Percentiles rank a stretch among this genome's conserved stretches.
phyloP scores from a whole-genome alignment of 371 early-diverging fungal species.

The Mortierella sp. region DNA sequence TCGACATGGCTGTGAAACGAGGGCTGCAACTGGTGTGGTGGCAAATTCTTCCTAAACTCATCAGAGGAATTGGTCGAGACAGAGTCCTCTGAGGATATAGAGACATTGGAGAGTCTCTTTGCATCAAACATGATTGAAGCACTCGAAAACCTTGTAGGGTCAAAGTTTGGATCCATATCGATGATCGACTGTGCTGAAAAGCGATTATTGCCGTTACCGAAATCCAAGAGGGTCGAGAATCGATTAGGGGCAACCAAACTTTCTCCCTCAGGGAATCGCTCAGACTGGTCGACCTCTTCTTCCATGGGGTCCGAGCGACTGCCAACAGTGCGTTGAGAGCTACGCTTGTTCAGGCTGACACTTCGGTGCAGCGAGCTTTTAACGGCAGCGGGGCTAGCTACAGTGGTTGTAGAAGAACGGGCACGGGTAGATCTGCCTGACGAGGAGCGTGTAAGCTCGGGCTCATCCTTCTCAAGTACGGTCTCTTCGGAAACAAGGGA shows the following conservation, averaged over 20 bases:
- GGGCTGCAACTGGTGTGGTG: conserved; percentile 45
- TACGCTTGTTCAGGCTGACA: conserved; percentile 45
- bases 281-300: conserved; percentile 3
- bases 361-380: conserved; percentile 44
- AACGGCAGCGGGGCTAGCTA: conserved; percentile 22
- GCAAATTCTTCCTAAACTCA: conserved; percentile 34
- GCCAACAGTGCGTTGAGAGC: conserved; percentile 9
- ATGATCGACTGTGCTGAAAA: conserved; percentile 24
- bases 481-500: conserved; percentile 37
- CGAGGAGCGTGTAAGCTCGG: conserved; percentile 16
- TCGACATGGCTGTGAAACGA: conserved; percentile 45
- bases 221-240: conserved; percentile 43
- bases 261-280: conserved; percentile 38
- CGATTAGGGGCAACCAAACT: conserved; percentile 43
- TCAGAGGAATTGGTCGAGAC: conserved; percentile 32
- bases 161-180: conserved; percentile 26
- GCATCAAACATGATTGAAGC: conserved; percentile 53
- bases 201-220: conserved; percentile 25
- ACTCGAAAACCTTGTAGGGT: conserved; percentile 41
- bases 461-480: conserved; percentile 20
- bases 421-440: conserved; percentile 18
- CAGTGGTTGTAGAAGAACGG: conserved; percentile 19
- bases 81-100: conserved; percentile 29
- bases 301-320: conserved; percentile 24
- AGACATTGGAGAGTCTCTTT: conserved; percentile 33